Evolutionary conservation across 1,139 yeast species (phyloP), one percentile per base, ranked within the genome.

Genomic region (Diutina scorzettiae): DNA sequence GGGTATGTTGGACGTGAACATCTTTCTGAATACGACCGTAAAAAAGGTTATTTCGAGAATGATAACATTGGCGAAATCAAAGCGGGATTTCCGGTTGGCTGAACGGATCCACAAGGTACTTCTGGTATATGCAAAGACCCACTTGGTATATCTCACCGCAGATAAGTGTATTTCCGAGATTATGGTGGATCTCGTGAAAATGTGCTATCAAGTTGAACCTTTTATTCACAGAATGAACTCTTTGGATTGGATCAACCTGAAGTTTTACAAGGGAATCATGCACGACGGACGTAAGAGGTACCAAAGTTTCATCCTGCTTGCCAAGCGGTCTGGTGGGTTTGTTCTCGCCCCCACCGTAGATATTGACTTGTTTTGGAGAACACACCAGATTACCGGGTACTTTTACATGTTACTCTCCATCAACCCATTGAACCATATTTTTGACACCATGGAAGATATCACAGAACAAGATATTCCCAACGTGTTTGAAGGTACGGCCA

Each of bases 291-390:
- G 39, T 7, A 34, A 34, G 16, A 28, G 39, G 9, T 34, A 34
- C 24, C 21, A 9, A 20, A 34, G 14, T 14, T 34, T 23, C 14
- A 12, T 34, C 14, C 17, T 23, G 12, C 39, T 34, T 34, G 39
- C 39, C 2, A 34, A 34, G 23, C 23, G 23, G 39, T 23, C 25
- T 12, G 39, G 39, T 14, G 39, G 39, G 19, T 34, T 34, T 34
- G 39, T 34, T 14, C 19, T 34, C 4, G 39, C 39, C 5, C 39
- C 39, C 5, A 34, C 39, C 5, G 27, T 34, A 5, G 39, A 34
- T 23, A 34, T 34, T 14, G 39, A 34, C 25, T 23, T 34, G 16
- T 34, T 34, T n/a, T 34, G 39, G 39, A 23, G 39, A 4, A 34
- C 39, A 4, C 39, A 34, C 24, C 39, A 34, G 14, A 34, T 34